Evolutionary conservation across 2,329 filamentous ascomycete species (phyloP), one percentile per base, ranked within the genome.

Genomic region (Penicillium oxalicum): DNA sequence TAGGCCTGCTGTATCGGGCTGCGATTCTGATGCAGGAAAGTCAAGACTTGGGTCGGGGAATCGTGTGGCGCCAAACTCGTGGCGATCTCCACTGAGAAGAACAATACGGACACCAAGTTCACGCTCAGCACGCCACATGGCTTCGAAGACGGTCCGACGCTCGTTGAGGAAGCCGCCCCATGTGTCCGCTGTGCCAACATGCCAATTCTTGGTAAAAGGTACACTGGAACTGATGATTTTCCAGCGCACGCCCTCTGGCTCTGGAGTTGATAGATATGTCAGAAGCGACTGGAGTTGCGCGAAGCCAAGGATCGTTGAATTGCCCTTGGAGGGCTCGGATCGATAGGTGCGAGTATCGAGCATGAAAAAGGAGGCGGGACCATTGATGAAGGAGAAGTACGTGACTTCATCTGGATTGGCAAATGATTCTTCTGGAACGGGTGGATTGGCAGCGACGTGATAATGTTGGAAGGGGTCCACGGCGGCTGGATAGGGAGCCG

Each of bases 191-290:
- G 82, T 83, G 55, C 93, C 91, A 55, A 95, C 81, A 25, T 83
- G 86, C 91, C 93, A 98, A 69, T 98, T 98, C 73, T 95, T 95
- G 5, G 93, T 97, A 66, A 98, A 95, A 0, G 93, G 93, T 4
- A 97, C 87, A 13, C 87, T 91, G 35, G 87, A 91, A 13, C 91
- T 84, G 44, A 98, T 76, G 60, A 98, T 83, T 73, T 97, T 97
- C 91, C 93, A 98, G 61, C 85, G 84, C 0, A 96, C 84, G 1
- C 89, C 88, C 28, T 74, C 73, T 0, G 87, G 85, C 54, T 89
- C 86, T 0, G 87, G 83, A 1, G 79, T 81, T 9, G 75, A 74
- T 18, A 98, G 77, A 79, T 87, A 98, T 4, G 77, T 76, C 4
- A 96, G 74, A 2, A 98, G 79, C 57, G 95, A 90, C 4, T 79